These are phyloP conservation scores for Rhodotorula toruloides DNA, from an alignment of 768 basidiomycete genomes.

Conservation along the genomic window DNA sequence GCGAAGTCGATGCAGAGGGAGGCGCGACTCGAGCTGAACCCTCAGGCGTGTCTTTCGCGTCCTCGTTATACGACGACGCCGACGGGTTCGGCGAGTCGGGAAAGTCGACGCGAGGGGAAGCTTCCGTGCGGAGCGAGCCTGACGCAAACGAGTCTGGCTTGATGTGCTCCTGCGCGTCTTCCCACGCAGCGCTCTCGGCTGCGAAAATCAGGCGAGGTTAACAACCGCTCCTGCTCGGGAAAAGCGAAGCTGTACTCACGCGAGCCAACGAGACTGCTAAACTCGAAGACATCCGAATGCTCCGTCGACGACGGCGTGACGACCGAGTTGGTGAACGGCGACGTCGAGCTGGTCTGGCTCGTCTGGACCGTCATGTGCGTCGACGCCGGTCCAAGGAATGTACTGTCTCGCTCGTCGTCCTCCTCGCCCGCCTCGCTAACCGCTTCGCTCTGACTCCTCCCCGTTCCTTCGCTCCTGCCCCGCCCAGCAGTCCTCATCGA, in stretches of 20 bases:
- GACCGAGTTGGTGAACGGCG: not conserved
- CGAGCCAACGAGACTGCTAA: conserved; percentile 27
- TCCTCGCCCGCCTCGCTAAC: not conserved
- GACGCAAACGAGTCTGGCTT: not conserved
- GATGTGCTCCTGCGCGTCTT: conserved; percentile 3
- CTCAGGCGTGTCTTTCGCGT: no score
- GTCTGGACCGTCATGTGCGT: conserved; percentile 14
- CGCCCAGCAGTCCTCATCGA: not conserved
- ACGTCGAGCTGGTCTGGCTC: conserved; percentile 15
- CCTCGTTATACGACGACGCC: not conserved
- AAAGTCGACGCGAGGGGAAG: not conserved
- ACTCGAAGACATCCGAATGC: conserved; percentile 36
- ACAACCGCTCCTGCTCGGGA: no score
- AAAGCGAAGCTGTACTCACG: conserved; percentile 6
- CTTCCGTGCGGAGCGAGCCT: not conserved
- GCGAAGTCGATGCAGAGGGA: not conserved
- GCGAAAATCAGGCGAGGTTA: not conserved
- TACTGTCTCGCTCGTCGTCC: not conserved
- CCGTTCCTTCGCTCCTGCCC: not conserved
- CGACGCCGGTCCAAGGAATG: conserved; percentile 1
- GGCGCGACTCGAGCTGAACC: not conserved
- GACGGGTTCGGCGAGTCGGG: not conserved
- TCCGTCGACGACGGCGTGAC: conserved; percentile 17
- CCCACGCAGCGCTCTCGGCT: conserved; percentile 10
- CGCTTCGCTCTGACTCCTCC: not conserved